Evolutionary conservation across 495 filamentous ascomycete species (phyloP), one percentile per base, ranked within the genome.

Genomic region (Letharia columbiana): DNA sequence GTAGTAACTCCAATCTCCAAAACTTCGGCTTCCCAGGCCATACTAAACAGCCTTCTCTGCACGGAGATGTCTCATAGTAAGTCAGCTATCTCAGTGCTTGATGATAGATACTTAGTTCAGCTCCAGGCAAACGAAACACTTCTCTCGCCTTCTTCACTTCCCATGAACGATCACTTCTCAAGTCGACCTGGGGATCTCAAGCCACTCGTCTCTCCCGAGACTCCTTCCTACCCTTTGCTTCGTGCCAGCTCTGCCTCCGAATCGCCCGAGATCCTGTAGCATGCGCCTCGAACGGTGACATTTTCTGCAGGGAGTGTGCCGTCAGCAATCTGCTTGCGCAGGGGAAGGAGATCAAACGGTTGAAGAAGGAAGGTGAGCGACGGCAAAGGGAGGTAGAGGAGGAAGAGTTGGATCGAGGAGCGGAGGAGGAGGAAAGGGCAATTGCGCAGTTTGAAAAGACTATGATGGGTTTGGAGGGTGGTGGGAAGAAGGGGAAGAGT

Each of bases 231-330:
- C 86, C 91, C 13, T 96, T 98, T 77, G 91, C 86, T 45, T 91
- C 89, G 9, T 98, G 94, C 78, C 85, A 86, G 62, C 83, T 98
- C 23, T 98, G 94, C 69, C 86, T 98, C 2, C 87, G 92, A 71
- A 86, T 90, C 8, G 89, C 92, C 31, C 86, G 87, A 23, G 82
- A 89, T 40, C 94, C 94, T 0, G 92, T 97, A 18, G 81, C 83
- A 41, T 89, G 86, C 72, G 75, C 85, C 41, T 82, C 83, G 0
- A 85, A 89, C 67, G 94, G 93, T 60, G 92, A 98, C 74, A 82
- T 98, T n/a, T 98, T 98, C 78, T 98, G 94, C 72, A 84, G 91
- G 66, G 94, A 98, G 75, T 98, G 94, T 77, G 92, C 92, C 13
- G 85, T 97, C 39, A 90, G 78, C 71, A 96, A 97, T 73, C 86